phyloP scores from a whole-genome alignment of 352 stramenopile species.

The Globisporangium irregulare region DNA sequence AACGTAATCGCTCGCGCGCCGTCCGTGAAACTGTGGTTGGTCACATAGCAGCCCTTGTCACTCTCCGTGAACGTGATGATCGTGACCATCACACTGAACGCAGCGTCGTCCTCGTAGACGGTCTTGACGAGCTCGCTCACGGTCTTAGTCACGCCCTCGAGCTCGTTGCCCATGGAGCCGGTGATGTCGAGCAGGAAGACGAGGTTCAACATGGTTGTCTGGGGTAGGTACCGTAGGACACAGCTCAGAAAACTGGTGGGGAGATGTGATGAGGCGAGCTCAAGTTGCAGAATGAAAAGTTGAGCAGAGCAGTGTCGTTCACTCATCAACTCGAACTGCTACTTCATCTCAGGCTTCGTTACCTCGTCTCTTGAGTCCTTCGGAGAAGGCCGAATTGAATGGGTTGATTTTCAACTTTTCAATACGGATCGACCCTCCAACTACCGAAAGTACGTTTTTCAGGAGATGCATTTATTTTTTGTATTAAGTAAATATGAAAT shows the following conservation, averaged over 20 bases:
- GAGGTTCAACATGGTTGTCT: constrained; percentile 54
- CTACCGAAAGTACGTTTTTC: neutral
- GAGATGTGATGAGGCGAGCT: constrained; percentile 3
- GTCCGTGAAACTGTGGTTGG: constrained; percentile 59
- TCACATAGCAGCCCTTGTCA: constrained; percentile 51
- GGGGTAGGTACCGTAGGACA: neutral
- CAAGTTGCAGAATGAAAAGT: constrained; percentile 10
- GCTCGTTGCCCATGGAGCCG: constrained; percentile 58
- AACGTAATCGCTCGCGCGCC: constrained; percentile 38
- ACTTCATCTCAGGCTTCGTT: too few species aligned
- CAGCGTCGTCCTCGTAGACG: constrained; percentile 40
- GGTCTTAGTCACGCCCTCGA: constrained; percentile 55
- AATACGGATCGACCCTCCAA: neutral
- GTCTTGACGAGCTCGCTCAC: constrained; percentile 47
- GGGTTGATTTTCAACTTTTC: neutral
- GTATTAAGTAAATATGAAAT: neutral
- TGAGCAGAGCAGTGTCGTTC: neutral
- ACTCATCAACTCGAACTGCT: neutral
- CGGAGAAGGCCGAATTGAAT: neutral
- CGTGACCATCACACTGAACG: constrained; percentile 54
- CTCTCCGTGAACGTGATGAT: constrained; percentile 73
- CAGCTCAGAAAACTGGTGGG: neutral
- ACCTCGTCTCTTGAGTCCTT: too few species aligned
- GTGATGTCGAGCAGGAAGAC: constrained; percentile 76
- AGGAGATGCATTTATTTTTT: neutral